Percentiles rank a stretch among this genome's conserved stretches.
Evolutionary conservation across 2,329 filamentous ascomycete species (phyloP).

Genomic region (Cladophialophora yegresii): DNA sequence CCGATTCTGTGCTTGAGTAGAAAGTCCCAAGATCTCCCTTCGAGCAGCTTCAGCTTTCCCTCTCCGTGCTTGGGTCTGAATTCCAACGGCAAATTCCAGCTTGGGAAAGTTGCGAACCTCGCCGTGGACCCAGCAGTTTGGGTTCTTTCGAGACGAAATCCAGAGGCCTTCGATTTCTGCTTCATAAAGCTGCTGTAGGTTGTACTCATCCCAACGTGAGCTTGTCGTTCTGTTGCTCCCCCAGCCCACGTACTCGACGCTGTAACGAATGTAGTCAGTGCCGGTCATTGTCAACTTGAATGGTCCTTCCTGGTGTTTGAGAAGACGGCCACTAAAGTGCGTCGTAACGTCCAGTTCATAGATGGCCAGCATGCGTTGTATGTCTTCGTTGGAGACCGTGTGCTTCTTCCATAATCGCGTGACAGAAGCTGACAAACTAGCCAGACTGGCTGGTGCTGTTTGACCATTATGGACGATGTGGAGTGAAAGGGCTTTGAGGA

Average conservation of each 20-base stretch:
- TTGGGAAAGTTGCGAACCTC: conserved; percentile 43
- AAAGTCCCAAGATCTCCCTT: conserved; percentile 28
- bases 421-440: conserved; percentile 62
- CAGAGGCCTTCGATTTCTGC: conserved; percentile 49
- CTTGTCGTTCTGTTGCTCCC: neutral
- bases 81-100: conserved; percentile 37
- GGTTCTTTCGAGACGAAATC: conserved; percentile 45
- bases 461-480: conserved; percentile 70
- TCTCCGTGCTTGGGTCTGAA: conserved; percentile 33
- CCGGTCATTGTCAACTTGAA: conserved; percentile 49
- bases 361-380: conserved; percentile 68
- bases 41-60: conserved; percentile 29
- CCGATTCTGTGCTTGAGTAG: conserved; percentile 18
- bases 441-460: conserved; percentile 64
- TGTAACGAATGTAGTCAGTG: conserved; percentile 37
- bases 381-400: conserved; percentile 64
- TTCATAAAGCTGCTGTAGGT: conserved; percentile 55
- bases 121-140: conserved; percentile 36
- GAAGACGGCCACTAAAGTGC: conserved; percentile 9
- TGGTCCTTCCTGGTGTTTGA: conserved; percentile 36
- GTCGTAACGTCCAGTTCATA: conserved; percentile 43
- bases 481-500: conserved; percentile 67
- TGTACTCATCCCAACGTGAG: conserved; percentile 47
- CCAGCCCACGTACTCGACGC: conserved; percentile 30
- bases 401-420: conserved; percentile 73